Evolutionary conservation across 306 rosid genomes (phyloP).

Genomic region (Myrica gale): DNA sequence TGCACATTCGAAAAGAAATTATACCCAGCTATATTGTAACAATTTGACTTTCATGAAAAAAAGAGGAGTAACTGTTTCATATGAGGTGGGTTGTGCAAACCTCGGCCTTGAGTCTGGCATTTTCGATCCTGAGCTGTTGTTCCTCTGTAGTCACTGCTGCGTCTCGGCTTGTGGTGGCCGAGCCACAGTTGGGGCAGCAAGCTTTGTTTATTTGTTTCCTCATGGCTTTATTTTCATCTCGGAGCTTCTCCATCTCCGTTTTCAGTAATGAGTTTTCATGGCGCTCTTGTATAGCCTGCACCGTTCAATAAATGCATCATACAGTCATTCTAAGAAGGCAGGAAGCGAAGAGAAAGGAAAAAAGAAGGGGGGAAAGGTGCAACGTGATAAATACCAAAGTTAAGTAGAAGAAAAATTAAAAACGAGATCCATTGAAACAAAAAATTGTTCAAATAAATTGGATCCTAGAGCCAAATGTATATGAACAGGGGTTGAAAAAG

Average conservation of each 20-base stretch:
- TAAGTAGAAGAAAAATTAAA: too few species aligned
- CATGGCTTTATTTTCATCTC: constrained; percentile 71
- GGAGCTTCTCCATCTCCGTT: constrained; percentile 77
- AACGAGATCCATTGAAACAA: too few species aligned
- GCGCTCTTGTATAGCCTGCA: constrained; percentile 94
- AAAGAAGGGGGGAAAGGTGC: background rate
- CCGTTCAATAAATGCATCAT: background rate
- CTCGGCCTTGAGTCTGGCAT: constrained; percentile 94
- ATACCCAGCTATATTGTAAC: too few species aligned
- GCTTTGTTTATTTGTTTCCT: constrained; percentile 67
- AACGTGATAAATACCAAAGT: background rate
- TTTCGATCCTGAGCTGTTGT: constrained; percentile 84
- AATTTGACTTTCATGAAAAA: background rate
- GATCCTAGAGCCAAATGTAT: background rate
- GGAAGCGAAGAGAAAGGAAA: background rate
- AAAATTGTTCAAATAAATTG: background rate
- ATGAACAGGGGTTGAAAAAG: background rate
- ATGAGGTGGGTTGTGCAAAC: constrained; percentile 24
- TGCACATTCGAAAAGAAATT: constrained; percentile 6
- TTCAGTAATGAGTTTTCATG: constrained; percentile 87
- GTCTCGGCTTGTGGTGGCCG: constrained; percentile 55
- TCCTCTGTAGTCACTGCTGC: constrained; percentile 64
- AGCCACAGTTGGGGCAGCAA: constrained; percentile 90
- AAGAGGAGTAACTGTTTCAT: background rate
- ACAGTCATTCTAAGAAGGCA: too few species aligned